phyloP scores from a whole-genome alignment of 148 eudicot species.

The Rhododendron mucronatum region DNA sequence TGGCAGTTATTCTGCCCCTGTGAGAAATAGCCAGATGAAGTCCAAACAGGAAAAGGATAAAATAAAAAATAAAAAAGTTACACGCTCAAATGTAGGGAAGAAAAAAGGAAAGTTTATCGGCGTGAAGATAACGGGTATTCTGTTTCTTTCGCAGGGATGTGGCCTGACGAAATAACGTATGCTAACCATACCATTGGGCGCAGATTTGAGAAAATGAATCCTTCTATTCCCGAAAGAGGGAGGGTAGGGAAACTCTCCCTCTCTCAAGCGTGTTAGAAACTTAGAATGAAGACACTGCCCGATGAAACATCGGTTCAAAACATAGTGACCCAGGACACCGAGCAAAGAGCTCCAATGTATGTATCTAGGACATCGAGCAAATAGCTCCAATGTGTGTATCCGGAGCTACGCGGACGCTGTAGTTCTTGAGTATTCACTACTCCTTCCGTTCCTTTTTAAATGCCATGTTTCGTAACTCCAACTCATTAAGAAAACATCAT shows the following conservation, averaged over 20 bases:
- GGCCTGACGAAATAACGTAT: not conserved
- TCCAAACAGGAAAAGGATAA: not conserved
- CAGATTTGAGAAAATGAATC: too few relatives aligned
- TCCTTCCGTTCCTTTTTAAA: too few relatives aligned
- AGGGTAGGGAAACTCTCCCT: not conserved
- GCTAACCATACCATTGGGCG: too few relatives aligned
- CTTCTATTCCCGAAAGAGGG: not conserved
- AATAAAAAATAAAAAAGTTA: not conserved
- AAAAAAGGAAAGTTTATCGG: not conserved
- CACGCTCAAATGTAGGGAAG: not conserved
- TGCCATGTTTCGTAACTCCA: too few relatives aligned
- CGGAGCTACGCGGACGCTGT: not conserved
- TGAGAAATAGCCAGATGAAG: not conserved
- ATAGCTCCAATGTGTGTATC: not conserved
- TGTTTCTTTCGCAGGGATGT: not conserved
- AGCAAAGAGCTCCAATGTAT: too few relatives aligned
- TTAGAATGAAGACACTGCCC: too few relatives aligned
- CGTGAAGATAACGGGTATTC: not conserved
- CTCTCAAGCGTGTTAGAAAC: not conserved
- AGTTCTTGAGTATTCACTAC: not conserved
- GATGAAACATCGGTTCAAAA: too few relatives aligned
- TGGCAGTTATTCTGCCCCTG: not conserved
- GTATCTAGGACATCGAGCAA: too few relatives aligned
- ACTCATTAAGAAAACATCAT: too few relatives aligned
- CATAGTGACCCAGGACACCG: not conserved